These are phyloP conservation scores for Penicillium brevicompactum DNA, from an alignment of 2,329 filamentous ascomycete species.

Conservation along the genomic window DNA sequence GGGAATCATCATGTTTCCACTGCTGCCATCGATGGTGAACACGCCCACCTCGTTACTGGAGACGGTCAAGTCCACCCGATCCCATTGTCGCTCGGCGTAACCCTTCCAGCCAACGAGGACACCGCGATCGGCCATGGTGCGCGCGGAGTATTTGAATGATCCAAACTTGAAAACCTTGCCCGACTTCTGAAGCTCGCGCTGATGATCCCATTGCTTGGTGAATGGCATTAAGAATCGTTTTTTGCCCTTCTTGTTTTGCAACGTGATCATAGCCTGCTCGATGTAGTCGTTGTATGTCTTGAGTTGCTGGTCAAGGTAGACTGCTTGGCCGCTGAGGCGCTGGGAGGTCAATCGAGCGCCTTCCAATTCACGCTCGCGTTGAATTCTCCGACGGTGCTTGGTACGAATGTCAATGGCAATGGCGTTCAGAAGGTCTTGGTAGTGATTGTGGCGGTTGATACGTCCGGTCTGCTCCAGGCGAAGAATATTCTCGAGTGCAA, in stretches of 20 bases:
- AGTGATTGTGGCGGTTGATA: conserved; percentile 83
- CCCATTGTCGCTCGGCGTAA: conserved; percentile 79
- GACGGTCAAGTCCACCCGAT: conserved; percentile 91
- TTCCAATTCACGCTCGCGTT: conserved; percentile 88
- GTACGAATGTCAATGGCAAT: conserved; percentile 96
- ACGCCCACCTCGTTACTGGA: conserved; percentile 91
- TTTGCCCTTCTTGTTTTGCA: conserved; percentile 96
- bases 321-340: conserved; percentile 64
- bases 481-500: conserved; percentile 91
- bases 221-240: conserved; percentile 94
- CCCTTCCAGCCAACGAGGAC: conserved; percentile 91
- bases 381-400: conserved; percentile 89
- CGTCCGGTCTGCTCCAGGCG: conserved; percentile 82
- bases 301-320: conserved; percentile 90
- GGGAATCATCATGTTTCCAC: conserved; percentile 92
- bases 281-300: conserved; percentile 99
- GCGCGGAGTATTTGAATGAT: conserved; percentile 94
- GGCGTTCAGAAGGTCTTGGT: conserved; percentile 96
- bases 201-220: conserved; percentile 98
- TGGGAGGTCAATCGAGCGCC: conserved; percentile 50
- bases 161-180: conserved; percentile 97
- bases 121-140: conserved; percentile 86
- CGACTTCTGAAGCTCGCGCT: conserved; percentile 88
- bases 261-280: conserved; percentile 94
- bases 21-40: conserved; percentile 88